Conservation (phyloP, 148 eudicot genomes). For the Chenopodium formosanum region DNA sequence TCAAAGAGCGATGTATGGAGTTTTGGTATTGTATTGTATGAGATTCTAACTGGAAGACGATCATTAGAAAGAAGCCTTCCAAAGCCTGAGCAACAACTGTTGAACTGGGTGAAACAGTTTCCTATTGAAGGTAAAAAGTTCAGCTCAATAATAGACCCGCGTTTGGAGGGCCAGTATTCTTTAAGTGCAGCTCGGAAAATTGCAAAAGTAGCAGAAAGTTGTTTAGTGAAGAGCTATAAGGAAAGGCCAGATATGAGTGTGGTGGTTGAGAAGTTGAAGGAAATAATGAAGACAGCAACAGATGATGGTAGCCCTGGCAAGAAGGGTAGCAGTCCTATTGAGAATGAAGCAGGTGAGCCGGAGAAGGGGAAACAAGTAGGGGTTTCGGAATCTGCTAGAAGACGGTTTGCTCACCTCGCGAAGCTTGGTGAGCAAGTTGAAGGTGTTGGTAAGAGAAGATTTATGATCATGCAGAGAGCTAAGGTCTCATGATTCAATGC, state of each 20-base stretch:
- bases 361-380: constrained; percentile 27
- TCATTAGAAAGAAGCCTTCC: constrained; percentile 67
- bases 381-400: constrained; percentile 42
- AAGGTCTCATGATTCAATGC: constrained; percentile 34
- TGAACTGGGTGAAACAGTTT: constrained; percentile 72
- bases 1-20: constrained; percentile 86
- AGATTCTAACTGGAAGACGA: constrained; percentile 70
- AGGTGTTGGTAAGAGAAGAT: constrained; percentile 50
- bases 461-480: constrained; percentile 70
- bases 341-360: constrained; percentile 31
- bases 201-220: constrained; percentile 67
- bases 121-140: constrained; percentile 58
- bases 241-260: constrained; percentile 78
- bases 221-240: constrained; percentile 54
- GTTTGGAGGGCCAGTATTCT: constrained; percentile 56
- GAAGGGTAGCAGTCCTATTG: constrained; percentile 22
- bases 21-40: constrained; percentile 82
- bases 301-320: constrained; percentile 36
- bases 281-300: constrained; percentile 31
- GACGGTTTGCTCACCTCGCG: constrained; percentile 66
- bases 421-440: constrained; percentile 66
- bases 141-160: constrained; percentile 55
- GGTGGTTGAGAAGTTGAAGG: constrained; percentile 61
- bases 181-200: constrained; percentile 53
- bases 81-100: constrained; percentile 55